Conservation (phyloP, 1,139 yeast genomes). For the Scheffersomyces cryptocercus region DNA sequence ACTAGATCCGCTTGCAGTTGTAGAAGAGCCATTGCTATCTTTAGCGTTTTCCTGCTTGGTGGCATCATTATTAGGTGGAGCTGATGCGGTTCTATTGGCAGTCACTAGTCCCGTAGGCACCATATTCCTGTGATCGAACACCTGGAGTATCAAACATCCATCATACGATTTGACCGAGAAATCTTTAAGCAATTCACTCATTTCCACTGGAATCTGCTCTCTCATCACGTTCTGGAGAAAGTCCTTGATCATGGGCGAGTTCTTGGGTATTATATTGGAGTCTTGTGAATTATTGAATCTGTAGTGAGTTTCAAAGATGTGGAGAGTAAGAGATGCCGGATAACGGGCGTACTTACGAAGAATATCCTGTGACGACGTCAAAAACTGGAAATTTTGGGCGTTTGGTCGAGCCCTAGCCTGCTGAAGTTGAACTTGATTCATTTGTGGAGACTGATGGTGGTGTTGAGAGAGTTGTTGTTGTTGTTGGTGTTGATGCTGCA, state of each 20-base stretch:
- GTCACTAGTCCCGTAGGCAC: slow-evolving; percentile 13
- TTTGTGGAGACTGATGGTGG: slow-evolving; percentile 38
- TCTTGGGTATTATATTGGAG: slow-evolving; percentile 80
- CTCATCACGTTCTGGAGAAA: slow-evolving; percentile 77
- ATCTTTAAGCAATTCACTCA: slow-evolving; percentile 85
- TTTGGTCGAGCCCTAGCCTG: slow-evolving; percentile 41
- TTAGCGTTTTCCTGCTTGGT: slow-evolving; percentile 2
- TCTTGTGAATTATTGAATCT: slow-evolving; percentile 68
- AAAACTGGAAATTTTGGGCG: slow-evolving; percentile 51
- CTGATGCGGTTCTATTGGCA: slow-evolving; percentile 2
- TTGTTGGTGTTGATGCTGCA: slow-evolving; percentile 36
- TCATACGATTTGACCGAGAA: slow-evolving; percentile 82
- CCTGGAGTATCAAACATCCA: slow-evolving; percentile 83
- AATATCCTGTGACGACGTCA: slow-evolving; percentile 74
- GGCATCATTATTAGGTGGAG: slow-evolving; percentile 1
- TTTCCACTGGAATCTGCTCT: slow-evolving; percentile 85
- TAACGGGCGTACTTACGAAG: slow-evolving; percentile 73
- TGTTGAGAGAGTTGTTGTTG: slow-evolving; percentile 40
- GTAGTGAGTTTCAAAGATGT: slow-evolving; percentile 87
- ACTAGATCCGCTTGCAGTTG: slow-evolving; percentile 4
- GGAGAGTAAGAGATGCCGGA: slow-evolving; percentile 84
- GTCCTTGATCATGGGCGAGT: slow-evolving; percentile 75
- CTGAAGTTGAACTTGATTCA: slow-evolving; percentile 26
- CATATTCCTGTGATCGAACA: slow-evolving; percentile 68
- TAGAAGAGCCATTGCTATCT: slow-evolving; percentile 3